Evolutionary conservation across 768 basidiomycete species (phyloP), one percentile per base, ranked within the genome.

Genomic region (Tylopilus intermedius): DNA sequence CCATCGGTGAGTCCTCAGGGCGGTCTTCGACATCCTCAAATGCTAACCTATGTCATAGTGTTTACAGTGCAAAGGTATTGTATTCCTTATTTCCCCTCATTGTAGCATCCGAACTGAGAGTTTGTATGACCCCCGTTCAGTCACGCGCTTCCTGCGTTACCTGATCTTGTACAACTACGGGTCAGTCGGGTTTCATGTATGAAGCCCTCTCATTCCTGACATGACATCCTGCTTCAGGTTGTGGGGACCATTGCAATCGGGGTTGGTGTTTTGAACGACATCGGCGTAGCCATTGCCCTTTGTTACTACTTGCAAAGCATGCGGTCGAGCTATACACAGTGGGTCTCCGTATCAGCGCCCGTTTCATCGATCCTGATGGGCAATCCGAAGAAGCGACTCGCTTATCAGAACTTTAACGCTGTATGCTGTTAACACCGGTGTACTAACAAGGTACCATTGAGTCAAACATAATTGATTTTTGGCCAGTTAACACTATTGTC

Each of bases 381-480:
- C 35, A 18, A 33, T 27, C 1, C 13, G 2, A 60, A 84, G 82
- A 47, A 74, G 78, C 27, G 76, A 84, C 62, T 74, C 79, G 1
- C 66, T 84, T n/a, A 75, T 85, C 33, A 81, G 78, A 54, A 73
- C 60, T 3, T 67, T 86, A 29, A 80, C 72, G 8, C 59, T 81
- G n/a, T 83, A 83, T 53, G 82, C 83, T 14, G 67, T 86, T 39
- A 83, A 80, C 55, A 85, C 83, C 0, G 84, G 84, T 18, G 69
- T 72, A 5, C 48, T 88, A 35, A 86, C 84, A n/a, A 81, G 80
- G 84, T 79, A 59, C 10, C 46, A 54, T 58, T 40, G 4, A 21
- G 9, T 8, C 21, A 15, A 22, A 33, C 30, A 35, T 13, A 33
- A 11, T 37, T 46, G 10, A 30, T 7, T 30, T 30, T 10, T 8